Base-by-base conservation (phyloP, 768 basidiomycete species). In the Pleurotus salmoneostramineus region DNA sequence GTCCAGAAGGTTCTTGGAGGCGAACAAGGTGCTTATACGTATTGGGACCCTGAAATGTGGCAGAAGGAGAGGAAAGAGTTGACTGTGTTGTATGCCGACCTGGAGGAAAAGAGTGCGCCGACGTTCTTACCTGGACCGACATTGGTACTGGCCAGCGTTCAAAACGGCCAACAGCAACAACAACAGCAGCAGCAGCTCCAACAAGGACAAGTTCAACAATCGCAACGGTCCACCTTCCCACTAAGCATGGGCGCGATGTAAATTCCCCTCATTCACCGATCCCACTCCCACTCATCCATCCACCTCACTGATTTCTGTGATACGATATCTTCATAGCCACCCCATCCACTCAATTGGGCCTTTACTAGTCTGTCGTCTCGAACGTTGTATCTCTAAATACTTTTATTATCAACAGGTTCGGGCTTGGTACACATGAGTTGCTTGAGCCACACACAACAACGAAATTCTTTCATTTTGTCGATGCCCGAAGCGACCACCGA, bases 11-110 rank as follows among this genome's bases (percentile, higher is more conserved):
- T 90, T 5, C 83, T 80, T 45, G 88, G 90, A 50, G 85, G 90
- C 65, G 92, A 97, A 71, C 84, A 89, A 63, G 94, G 95, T 31
- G 83, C 87, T 55, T 96, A 95, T 75, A 91, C 93, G 50, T 90
- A 85, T 77, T 95, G 93, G 89, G 90, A 93, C 65, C 83, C 87
- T 7, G 88, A 91, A 60, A 84, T 82, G 68, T 88, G 87, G 87
- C 75, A 79, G 58, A 89, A 91, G 73, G 84, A 87, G 65, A 79
- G 87, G 66, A 89, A 88, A 72, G 85, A 89, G 67, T 84, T 88
- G 82, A 84, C 82, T 12, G 88, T 91, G 49, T 72, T 88, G 60
- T 90, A 89, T 64, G 69, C 82, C 56, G 89, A 90, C 66, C 73
- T 90, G 65, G 87, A 89, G 72, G 89, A 89, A 74, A 88, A 88